Evolutionary conservation across 257 asterid genomes (phyloP).

Genomic region (Lycium barbarum): DNA sequence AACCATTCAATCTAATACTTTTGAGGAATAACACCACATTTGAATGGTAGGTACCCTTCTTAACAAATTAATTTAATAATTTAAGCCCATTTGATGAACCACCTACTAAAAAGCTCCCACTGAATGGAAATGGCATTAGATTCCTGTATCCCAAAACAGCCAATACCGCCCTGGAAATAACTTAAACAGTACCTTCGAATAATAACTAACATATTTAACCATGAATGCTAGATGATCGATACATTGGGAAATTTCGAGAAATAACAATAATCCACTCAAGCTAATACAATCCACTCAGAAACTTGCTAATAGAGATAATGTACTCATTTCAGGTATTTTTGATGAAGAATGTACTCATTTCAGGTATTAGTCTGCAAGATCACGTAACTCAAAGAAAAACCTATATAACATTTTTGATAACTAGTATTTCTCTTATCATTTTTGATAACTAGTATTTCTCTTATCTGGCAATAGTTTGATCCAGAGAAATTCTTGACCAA

Average conservation of each 20-base stretch:
- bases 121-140: not conserved
- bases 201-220: not conserved
- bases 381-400: not conserved
- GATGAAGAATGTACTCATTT: too few species aligned
- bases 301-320: not conserved
- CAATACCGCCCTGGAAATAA: not conserved
- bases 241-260: not conserved
- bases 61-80: not conserved
- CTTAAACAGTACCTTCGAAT: not conserved
- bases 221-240: not conserved
- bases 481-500: not conserved
- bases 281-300: not conserved
- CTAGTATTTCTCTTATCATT: not conserved
- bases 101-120: not conserved
- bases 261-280: not conserved
- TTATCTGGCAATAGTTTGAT: not conserved
- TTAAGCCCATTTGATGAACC: slow-evolving; percentile 6
- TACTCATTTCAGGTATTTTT: not conserved
- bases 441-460: not conserved
- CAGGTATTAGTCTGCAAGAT: slow-evolving; percentile 10
- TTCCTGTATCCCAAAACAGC: not conserved
- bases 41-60: not conserved
- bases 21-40: slow-evolving; percentile 13
- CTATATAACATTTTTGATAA: not conserved
- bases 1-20: not conserved